Conservation (phyloP, 345 rosid genomes). For the Garcia nutans region DNA sequence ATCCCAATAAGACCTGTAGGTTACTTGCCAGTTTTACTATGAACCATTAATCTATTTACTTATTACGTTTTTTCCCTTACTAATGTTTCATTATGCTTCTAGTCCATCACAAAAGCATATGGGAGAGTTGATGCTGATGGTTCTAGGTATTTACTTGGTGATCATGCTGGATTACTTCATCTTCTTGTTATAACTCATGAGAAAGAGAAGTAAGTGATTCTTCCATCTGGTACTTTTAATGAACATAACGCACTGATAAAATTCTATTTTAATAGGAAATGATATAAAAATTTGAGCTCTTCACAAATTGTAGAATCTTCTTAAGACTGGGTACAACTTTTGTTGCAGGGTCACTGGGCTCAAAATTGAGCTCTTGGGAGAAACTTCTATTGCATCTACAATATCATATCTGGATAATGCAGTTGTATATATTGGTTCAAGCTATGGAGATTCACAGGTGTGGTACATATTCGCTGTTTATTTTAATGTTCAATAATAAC, state of each 20-base stretch:
- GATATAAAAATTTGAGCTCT: not conserved
- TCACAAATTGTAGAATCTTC: slow-evolving; percentile 5
- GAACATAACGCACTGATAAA: not conserved
- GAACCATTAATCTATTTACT: not conserved
- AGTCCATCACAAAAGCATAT: slow-evolving; percentile 89
- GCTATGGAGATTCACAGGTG: slow-evolving; percentile 97
- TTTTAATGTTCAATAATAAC: not conserved
- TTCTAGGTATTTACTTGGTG: slow-evolving; percentile 92
- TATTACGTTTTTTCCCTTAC: slow-evolving; percentile 16
- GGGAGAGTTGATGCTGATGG: slow-evolving; percentile 98
- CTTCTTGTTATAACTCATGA: slow-evolving; percentile 90
- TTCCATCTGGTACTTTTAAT: not conserved
- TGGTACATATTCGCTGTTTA: not conserved
- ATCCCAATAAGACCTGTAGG: slow-evolving; percentile 81
- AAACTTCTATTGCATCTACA: slow-evolving; percentile 89
- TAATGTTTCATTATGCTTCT: slow-evolving; percentile 22
- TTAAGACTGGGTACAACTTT: slow-evolving; percentile 8
- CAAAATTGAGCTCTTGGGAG: slow-evolving; percentile 92
- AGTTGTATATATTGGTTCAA: slow-evolving; percentile 80
- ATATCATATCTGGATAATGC: slow-evolving; percentile 94
- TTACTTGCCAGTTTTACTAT: slow-evolving; percentile 11
- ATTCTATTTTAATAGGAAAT: not conserved
- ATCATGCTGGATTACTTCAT: slow-evolving; percentile 83
- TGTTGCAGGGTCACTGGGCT: slow-evolving; percentile 85
- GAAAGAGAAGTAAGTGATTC: slow-evolving; percentile 74